Base-by-base conservation (phyloP, 176 grass and related monocot genomes). In the Alloteropsis semialata region DNA sequence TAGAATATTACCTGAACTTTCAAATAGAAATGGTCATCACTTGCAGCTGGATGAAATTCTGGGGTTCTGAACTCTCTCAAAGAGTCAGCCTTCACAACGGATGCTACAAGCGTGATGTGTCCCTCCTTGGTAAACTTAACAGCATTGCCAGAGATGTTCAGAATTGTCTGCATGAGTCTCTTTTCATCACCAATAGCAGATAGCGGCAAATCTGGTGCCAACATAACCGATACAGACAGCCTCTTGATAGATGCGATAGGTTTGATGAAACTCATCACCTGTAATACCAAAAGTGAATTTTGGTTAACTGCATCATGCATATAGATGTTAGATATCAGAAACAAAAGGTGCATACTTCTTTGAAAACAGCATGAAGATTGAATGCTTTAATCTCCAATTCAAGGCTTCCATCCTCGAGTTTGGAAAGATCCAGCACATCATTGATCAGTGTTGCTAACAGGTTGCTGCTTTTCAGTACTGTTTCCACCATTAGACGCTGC, bases 41-140 rank as follows among this genome's bases (percentile, higher is more conserved):
- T 83, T 41, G 87, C 73, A 87, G 61, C 75, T 39, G 89, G 93
- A 70, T 88, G 91, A 76, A 92, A 99, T 71, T 99, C 89, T 54
- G 93, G 75, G 56, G 79, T 83, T 78, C 90, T 87, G 79, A 92
- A 81, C 44, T 99, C 97, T 87, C 91, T 90, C 74, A 94, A 78
- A 82, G 84, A 92, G 36, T 96, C 97, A 69, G 91, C 30, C 71
- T 91, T 93, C 36, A 91, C 87, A 89, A 96, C 48, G 3, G 93
- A 92, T 74, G 97, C 91, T 76, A 84, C 54, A 32, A 99, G 78
- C 32, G 97, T 90, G 65, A 99, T 90, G 56, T 94, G 85, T 21
- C 97, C 97, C 85, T 96, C 97, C 85, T 92, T 99, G 10, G 97
- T 99, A 82, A 92, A 99, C 74, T 99, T 99, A 37, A 99, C 93